A percentile compares a stretch with the other conserved stretches of the same genome.
Evolutionary conservation across 441 rosid genomes (phyloP).

Genomic region (Gossypium aridum): DNA sequence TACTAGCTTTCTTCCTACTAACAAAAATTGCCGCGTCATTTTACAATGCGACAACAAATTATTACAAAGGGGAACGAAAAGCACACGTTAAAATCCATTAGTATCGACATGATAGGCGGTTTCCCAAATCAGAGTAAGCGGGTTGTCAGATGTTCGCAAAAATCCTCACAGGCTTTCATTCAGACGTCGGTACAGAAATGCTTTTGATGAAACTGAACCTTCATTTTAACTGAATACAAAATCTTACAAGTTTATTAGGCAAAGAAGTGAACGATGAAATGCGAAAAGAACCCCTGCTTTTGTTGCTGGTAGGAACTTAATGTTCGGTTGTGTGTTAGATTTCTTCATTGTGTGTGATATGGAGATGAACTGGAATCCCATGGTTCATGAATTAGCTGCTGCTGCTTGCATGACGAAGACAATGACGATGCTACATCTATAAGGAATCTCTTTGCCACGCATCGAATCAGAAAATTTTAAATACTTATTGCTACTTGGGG

Average conservation of each 20-base stretch:
- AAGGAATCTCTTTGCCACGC: slow-evolving; percentile 10
- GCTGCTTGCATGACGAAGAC: slow-evolving; percentile 78
- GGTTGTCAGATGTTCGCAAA: slow-evolving; percentile 81
- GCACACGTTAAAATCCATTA: slow-evolving; percentile 37
- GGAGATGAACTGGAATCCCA: slow-evolving; percentile 57
- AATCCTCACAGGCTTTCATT: slow-evolving; percentile 89
- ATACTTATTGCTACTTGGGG: slow-evolving; percentile 17
- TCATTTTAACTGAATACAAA: slow-evolving; percentile 31
- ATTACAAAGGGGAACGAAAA: background rate
- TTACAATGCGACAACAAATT: background rate
- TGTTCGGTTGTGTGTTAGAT: slow-evolving; percentile 79
- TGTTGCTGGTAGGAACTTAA: slow-evolving; percentile 57
- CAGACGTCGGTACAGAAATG: slow-evolving; percentile 55
- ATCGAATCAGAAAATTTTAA: slow-evolving; percentile 14
- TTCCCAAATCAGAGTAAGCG: slow-evolving; percentile 54
- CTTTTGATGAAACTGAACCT: slow-evolving; percentile 45
- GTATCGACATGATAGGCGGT: slow-evolving; percentile 65
- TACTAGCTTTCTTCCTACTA: background rate
- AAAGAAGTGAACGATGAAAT: slow-evolving; percentile 44
- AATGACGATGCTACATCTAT: slow-evolving; percentile 69
- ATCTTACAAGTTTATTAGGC: slow-evolving; percentile 43
- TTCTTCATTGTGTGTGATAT: slow-evolving; percentile 61
- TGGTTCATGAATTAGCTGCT: slow-evolving; percentile 70
- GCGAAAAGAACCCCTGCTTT: slow-evolving; percentile 63
- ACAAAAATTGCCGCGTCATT: background rate